phyloP scores from a whole-genome alignment of 805 yeast species.

The Ogataea haglerorum region DNA sequence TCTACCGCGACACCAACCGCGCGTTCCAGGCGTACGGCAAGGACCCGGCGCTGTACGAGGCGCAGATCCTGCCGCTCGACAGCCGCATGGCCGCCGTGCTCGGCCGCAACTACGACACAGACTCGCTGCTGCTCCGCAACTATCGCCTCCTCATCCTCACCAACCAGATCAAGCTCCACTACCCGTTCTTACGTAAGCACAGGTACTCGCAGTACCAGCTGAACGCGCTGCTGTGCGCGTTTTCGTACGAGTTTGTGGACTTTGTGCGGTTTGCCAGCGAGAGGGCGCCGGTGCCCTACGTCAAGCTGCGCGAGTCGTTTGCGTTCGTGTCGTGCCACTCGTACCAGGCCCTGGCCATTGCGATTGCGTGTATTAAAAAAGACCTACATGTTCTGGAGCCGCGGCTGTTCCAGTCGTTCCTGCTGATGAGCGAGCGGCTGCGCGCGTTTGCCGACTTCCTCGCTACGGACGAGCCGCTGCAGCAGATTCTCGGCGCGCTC shows the following conservation, averaged over 20 bases:
- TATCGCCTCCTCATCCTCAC: conserved; percentile 4
- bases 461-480: conserved; percentile 1
- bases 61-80: conserved; percentile 5
- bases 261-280: conserved; percentile 3
- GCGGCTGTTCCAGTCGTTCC: not conserved
- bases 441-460: not conserved
- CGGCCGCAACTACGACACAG: not conserved
- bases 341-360: conserved; percentile 7
- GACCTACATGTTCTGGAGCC: not conserved
- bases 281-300: not conserved
- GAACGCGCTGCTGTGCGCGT: conserved; percentile 1
- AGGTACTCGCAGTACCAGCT: conserved; percentile 7
- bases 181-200: conserved; percentile 7
- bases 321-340: conserved; percentile 11
- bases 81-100: not conserved
- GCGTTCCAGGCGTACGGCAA: not conserved
- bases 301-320: conserved; percentile 5
- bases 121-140: not conserved
- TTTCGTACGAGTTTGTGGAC: conserved; percentile 3
- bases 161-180: conserved; percentile 14
- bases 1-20: conserved; percentile 1
- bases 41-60: conserved; percentile 1
- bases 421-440: not conserved
- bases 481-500: conserved; percentile 1
- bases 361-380: conserved; percentile 5